Evolutionary conservation across 2,329 filamentous ascomycete species (phyloP), one percentile per base, ranked within the genome.

Genomic region (Alternaria sp.): DNA sequence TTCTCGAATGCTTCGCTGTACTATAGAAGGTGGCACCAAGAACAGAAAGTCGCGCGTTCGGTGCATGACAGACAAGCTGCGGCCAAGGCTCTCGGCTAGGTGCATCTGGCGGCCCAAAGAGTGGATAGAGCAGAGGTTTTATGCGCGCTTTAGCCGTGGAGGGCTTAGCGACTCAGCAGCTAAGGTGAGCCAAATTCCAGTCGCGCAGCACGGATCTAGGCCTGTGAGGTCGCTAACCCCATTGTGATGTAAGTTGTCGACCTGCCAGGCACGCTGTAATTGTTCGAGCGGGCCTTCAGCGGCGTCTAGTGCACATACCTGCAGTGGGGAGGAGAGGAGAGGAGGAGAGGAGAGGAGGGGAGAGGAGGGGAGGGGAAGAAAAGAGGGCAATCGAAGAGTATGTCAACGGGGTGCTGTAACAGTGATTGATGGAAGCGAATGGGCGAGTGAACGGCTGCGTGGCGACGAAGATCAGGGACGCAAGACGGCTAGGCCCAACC

Each of bases 71-170:
- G 51, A 62, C 60, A 63, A 61, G 60, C 60, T 49, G 36, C 46
- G 40, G 41, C 49, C 56, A 62, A 65, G 59, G 51, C 60, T 62
- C 61, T 61, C 66, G 66, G 63, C 62, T 62, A 65, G 63, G 46
- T 50, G 53, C 36, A 53, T 49, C 24, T 26, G 44, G 44, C 55
- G 29, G 51, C 24, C 14, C 51, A 50, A 28, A 51, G 45, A 58
- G 33, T 58, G 51, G 51, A 49, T 28, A 28, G n/a, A 23, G 34
- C 26, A 14, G 14, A 40, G 34, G 42, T n/a, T 53, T 46, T 36
- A 56, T 58, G 62, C 46, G 48, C 31, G 55, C 49, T 59, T 60
- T 58, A 64, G 60, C 61, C 51, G 42, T 28, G 60, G 17, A 17
- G 17, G 52, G 37, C 41, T 40, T 61, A 39, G 45, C 50, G 46